Evolutionary conservation across 768 basidiomycete species (phyloP).

Genomic region (Tulasnella sp.): DNA sequence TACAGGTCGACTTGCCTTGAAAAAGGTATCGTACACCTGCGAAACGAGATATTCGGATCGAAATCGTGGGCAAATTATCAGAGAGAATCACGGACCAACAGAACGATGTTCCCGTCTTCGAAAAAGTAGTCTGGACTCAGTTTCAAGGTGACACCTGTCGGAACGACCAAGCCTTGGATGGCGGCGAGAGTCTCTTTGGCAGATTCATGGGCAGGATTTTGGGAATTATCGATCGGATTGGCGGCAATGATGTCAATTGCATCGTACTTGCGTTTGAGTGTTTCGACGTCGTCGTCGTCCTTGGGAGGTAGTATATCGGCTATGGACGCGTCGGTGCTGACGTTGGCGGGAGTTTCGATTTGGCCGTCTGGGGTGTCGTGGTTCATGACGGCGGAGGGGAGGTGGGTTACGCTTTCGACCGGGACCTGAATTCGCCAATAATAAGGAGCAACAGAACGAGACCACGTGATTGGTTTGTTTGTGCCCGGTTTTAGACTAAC

Average conservation of each 20-base stretch:
- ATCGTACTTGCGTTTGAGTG: constrained; percentile 5
- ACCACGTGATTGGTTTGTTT: no score
- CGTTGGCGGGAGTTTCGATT: neutral
- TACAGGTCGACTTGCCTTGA: constrained; percentile 2
- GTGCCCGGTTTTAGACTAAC: no score
- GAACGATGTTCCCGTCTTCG: constrained; percentile 12
- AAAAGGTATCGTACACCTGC: constrained; percentile 12
- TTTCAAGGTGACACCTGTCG: constrained; percentile 1
- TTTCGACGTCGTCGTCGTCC: neutral
- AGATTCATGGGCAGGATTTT: neutral
- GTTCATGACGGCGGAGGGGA: neutral
- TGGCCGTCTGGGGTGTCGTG: neutral
- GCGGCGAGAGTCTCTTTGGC: neutral
- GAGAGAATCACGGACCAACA: constrained; percentile 9
- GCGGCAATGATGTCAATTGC: neutral
- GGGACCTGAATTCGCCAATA: no score
- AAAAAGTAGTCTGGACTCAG: constrained; percentile 4
- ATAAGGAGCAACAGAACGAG: no score
- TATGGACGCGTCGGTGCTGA: neutral
- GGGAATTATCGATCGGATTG: neutral
- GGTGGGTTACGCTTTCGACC: no score
- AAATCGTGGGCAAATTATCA: neutral
- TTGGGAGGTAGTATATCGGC: neutral
- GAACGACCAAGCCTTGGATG: neutral
- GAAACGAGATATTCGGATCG: neutral